These are phyloP conservation scores for Kappamyces sp. DNA, from an alignment of 192 early-diverging fungal species.

Conservation along the genomic window DNA sequence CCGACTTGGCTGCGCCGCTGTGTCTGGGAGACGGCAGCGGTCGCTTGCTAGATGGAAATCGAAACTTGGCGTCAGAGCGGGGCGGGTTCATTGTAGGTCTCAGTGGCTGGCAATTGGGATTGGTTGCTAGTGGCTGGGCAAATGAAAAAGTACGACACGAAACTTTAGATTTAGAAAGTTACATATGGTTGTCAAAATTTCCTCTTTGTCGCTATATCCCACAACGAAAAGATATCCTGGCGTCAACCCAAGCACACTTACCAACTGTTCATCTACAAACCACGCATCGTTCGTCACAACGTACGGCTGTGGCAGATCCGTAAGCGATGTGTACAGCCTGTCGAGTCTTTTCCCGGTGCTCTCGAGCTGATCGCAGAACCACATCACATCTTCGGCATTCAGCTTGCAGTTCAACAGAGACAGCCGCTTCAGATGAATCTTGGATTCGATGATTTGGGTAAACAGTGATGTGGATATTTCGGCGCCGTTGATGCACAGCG, in stretches of 20 bases:
- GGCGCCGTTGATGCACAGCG: neutral
- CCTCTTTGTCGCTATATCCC: neutral
- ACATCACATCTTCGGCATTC: neutral
- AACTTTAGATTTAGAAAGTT: too few species aligned
- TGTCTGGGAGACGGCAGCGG: too few species aligned
- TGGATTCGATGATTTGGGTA: neutral
- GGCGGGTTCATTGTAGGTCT: too few species aligned
- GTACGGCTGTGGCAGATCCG: neutral
- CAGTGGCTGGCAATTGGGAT: too few species aligned
- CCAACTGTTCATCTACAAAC: conserved; percentile 7
- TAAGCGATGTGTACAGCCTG: neutral
- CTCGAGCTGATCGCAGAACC: conserved; percentile 2
- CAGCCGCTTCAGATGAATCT: neutral
- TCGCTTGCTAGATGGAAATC: too few species aligned
- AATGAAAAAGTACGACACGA: too few species aligned
- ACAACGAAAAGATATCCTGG: conserved; percentile 15
- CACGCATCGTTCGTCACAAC: conserved; percentile 1
- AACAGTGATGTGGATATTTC: neutral
- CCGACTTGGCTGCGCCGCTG: too few species aligned
- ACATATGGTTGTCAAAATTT: too few species aligned
- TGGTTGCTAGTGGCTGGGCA: too few species aligned
- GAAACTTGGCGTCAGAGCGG: too few species aligned
- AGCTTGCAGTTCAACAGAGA: neutral
- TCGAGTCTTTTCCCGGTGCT: neutral
- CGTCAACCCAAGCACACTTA: too few species aligned